Percentiles rank a stretch among this genome's conserved stretches.
Evolutionary conservation across 1,284 basidiomycete species (phyloP).

Genomic region (Somion occarium): DNA sequence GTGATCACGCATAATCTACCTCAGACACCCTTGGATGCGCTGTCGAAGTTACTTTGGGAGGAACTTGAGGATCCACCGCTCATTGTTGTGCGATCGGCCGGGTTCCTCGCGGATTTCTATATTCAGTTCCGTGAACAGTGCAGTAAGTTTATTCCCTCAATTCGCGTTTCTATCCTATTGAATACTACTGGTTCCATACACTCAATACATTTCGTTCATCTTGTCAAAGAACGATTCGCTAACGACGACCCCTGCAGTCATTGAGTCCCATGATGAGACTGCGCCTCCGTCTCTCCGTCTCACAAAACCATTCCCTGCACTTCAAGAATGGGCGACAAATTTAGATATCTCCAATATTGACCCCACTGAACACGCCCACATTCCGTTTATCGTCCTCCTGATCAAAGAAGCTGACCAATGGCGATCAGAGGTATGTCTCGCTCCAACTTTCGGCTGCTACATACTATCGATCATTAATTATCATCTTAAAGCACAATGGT

Average conservation of each 20-base stretch:
- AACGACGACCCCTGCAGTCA: no score
- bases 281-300: slow-evolving; percentile 77
- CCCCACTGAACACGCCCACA: slow-evolving; percentile 79
- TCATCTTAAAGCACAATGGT: slow-evolving; percentile 52
- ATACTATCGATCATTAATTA: not conserved
- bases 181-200: not conserved
- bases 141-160: slow-evolving; percentile 50
- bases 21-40: slow-evolving; percentile 46
- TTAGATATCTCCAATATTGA: slow-evolving; percentile 78
- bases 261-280: slow-evolving; percentile 31
- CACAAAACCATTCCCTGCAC: slow-evolving; percentile 82
- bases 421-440: slow-evolving; percentile 56
- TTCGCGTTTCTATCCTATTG: not conserved
- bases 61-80: slow-evolving; percentile 57
- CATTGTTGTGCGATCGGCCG: slow-evolving; percentile 76
- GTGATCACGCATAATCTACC: slow-evolving; percentile 83
- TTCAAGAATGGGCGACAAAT: slow-evolving; percentile 67
- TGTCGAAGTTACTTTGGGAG: slow-evolving; percentile 69
- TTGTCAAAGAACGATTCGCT: no score
- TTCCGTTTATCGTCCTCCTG: slow-evolving; percentile 85
- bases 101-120: slow-evolving; percentile 85
- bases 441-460: not conserved
- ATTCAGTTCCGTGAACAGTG: slow-evolving; percentile 86
- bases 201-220: not conserved
- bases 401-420: slow-evolving; percentile 81